Evolutionary conservation across 139 green algal species (phyloP).

Genomic region (Zygnema cylindricum): DNA sequence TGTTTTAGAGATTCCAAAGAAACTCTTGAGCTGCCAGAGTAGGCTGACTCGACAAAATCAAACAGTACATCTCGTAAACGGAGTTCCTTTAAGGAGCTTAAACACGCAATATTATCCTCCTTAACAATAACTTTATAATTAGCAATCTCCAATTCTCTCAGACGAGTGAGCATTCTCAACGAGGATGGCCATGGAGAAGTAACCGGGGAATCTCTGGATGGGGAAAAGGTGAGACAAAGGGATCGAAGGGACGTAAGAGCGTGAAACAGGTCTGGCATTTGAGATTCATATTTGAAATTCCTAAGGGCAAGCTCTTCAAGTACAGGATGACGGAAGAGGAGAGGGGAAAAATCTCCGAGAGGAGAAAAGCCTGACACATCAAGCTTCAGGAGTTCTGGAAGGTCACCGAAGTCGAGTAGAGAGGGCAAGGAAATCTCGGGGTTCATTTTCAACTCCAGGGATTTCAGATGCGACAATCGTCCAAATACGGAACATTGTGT

Average conservation of each 20-base stretch:
- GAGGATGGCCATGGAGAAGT: background rate
- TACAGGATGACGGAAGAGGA: background rate
- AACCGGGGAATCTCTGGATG: background rate
- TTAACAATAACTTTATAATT: background rate
- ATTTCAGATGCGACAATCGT: background rate
- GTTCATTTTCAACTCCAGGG: background rate
- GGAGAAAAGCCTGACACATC: background rate
- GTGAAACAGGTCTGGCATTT: background rate
- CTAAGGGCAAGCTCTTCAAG: background rate
- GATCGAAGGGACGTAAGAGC: background rate
- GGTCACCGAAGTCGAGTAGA: background rate
- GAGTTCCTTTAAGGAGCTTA: background rate
- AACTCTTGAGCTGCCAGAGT: background rate
- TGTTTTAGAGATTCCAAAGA: background rate
- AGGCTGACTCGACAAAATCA: background rate
- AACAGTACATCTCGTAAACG: background rate
- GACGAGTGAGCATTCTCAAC: background rate
- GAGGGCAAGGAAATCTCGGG: background rate
- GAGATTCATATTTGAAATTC: background rate
- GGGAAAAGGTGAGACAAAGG: background rate
- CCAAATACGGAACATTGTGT: background rate
- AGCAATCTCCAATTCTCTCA: background rate
- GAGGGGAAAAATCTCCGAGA: background rate
- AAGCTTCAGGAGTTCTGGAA: background rate
- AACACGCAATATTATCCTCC: background rate